Conservation (phyloP, 495 filamentous ascomycete genomes). For the Chaetomidium leptoderma region DNA sequence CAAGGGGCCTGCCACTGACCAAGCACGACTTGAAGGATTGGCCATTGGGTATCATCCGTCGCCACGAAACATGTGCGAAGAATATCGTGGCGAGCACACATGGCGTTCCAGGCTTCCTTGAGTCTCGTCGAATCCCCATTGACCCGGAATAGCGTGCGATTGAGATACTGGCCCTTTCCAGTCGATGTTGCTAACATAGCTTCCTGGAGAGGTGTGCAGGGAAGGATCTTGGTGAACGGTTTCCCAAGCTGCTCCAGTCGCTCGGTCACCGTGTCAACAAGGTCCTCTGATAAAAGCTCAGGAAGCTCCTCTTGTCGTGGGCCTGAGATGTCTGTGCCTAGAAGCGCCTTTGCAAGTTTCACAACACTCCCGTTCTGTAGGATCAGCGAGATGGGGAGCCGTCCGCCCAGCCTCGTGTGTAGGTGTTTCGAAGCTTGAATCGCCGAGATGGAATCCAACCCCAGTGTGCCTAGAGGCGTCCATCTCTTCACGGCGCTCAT, state of each 20-base stretch:
- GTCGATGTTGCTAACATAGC: slow-evolving; percentile 64
- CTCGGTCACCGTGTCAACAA: slow-evolving; percentile 32
- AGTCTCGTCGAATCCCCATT: slow-evolving; percentile 24
- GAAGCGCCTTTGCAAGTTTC: slow-evolving; percentile 46
- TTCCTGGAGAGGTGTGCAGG: slow-evolving; percentile 79
- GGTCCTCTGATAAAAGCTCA: slow-evolving; percentile 36
- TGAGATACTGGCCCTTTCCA: slow-evolving; percentile 38
- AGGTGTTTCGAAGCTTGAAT: slow-evolving; percentile 60
- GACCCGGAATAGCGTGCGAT: slow-evolving; percentile 42
- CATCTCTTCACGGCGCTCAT: slow-evolving; percentile 54
- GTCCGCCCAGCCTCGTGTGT: slow-evolving; percentile 35
- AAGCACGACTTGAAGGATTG: slow-evolving; percentile 59
- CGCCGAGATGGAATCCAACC: slow-evolving; percentile 77
- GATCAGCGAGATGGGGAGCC: slow-evolving; percentile 58
- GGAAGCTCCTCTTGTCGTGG: background rate
- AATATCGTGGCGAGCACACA: slow-evolving; percentile 57
- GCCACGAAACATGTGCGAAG: slow-evolving; percentile 58
- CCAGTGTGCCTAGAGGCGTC: slow-evolving; percentile 50
- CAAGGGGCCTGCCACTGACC: slow-evolving; percentile 30
- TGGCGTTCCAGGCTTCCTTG: slow-evolving; percentile 44
- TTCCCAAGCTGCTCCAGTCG: slow-evolving; percentile 34
- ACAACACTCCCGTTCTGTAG: slow-evolving; percentile 57
- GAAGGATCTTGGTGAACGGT: slow-evolving; percentile 53
- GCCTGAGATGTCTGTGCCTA: background rate
- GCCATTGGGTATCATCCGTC: slow-evolving; percentile 46